Evolutionary conservation across 1,284 basidiomycete species (phyloP), one percentile per base, ranked within the genome.

Genomic region (Meira nashicola): DNA sequence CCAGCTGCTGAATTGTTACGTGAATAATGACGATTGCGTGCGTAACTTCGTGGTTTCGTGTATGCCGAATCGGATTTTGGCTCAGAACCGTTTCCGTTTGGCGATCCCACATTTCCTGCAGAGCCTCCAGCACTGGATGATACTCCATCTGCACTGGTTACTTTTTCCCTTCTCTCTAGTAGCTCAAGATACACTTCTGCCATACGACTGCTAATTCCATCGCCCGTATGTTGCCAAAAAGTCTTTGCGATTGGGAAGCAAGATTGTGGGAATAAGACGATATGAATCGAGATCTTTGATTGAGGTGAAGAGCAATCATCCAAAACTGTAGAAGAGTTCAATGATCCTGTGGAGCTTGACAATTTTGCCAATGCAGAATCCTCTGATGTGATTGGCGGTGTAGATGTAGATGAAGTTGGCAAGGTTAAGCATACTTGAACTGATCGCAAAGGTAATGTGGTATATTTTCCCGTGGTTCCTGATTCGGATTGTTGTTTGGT

Each of bases 141-240:
- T 6, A 23, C 14, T 8, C n/a, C 14, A 33, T 33, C 28, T 25
- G 3, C 46, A 48, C 25, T 23, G 4, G 15, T 43, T 17, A 48
- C 12, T 23, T 40, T 43, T 14, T 33, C 63, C 47, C 59, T 65
- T 58, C 71, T 61, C 17, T 67, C 70, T 12, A 76, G 57, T 17
- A 73, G 57, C 5, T 63, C 59, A 21, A 97, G 83, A 68, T 89
- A 92, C 54, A 86, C 82, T 58, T 94, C 91, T 1, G 93, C 92
- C 39, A 89, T 80, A 19, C 94, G 86, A 64, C 89, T 92, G 1
- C 89, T 90, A 54, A 98, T 87, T 0, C 92, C 92, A 64, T 89
- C 82, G 0, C 94, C 94, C 0, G 89, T 87, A 75, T 97, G 93
- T 73, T 97, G 93, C 92, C 94, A 96, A 78, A 93, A 96, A 75